Base-by-base conservation (phyloP, 2,329 filamentous ascomycete genomes). In the Malbranchea zuffiana region DNA sequence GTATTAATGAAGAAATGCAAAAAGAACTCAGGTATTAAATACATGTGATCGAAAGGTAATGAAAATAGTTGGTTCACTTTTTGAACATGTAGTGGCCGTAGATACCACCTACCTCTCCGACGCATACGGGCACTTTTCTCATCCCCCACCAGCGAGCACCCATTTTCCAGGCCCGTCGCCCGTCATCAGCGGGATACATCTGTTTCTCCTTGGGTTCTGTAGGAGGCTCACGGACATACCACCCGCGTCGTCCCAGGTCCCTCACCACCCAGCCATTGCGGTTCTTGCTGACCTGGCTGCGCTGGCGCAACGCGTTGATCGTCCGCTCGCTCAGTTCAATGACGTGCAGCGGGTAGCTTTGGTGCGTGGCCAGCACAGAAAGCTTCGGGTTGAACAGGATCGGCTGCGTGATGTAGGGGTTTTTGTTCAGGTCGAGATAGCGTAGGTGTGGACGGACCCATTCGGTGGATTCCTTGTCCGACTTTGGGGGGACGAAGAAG, bases 101-200 rank as follows among this genome's bases (percentile, higher is more conserved):
- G 50, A 74, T 65, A 3, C 72, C 72, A 16, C 70, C 70, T 4
- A 74, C 69, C 40, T 75, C 71, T 6, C 68, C 66, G 23, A 66
- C 59, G 10, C 66, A 68, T 44, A 75, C 66, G 2, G 71, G 70
- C 17, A 73, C 59, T 55, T 75, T 90, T 44, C 81, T 72, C 76
- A 86, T 86, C 24, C 83, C 83, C 83, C 83, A 88, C 63, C 77
- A 82, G 49, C 75, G 74, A 32, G 82, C 82, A 20, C 83, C 83
- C 79, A 85, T 81, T 66, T 90, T 90, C 83, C 83, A 90, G 50
- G 65, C 62, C 20, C 78, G 66, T 31, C 64, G 58, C 1, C 75
- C 75, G 47, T 78, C 71, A 52, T 80, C 75, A 19, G 41, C 42
- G 37, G 47, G 47, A 33, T 47, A 45, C 31, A 50, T 49, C 43